Conservation (phyloP, 179 eudicot species). For the Drosera spatulata region DNA sequence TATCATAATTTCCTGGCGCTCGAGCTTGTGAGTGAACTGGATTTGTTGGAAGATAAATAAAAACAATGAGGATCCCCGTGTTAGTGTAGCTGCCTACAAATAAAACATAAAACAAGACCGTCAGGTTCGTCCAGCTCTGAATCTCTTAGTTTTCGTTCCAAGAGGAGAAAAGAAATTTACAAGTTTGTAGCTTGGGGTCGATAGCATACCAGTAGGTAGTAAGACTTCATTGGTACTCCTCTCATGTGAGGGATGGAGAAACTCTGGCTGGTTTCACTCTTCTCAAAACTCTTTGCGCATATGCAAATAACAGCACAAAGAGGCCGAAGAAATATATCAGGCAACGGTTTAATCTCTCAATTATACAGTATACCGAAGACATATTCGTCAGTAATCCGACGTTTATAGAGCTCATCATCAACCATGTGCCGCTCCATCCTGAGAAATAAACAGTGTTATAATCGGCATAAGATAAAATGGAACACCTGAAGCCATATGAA, state of each 20-base stretch:
- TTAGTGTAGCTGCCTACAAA: background rate
- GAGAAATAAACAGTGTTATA: background rate
- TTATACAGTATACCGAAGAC: background rate
- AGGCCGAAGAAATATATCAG: slow-evolving; percentile 12
- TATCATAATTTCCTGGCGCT: too few species aligned
- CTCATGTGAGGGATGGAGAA: slow-evolving; percentile 1
- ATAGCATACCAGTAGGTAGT: background rate
- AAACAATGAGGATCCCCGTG: background rate
- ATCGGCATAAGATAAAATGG: background rate
- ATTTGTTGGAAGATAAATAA: too few species aligned
- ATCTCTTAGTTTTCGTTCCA: background rate
- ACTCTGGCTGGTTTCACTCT: slow-evolving; percentile 11
- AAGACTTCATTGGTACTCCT: background rate
- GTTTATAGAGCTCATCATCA: slow-evolving; percentile 2
- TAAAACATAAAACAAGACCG: background rate
- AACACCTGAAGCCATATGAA: background rate
- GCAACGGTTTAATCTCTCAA: slow-evolving; percentile 7
- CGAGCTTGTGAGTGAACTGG: too few species aligned
- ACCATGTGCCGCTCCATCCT: slow-evolving; percentile 9
- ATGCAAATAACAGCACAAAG: slow-evolving; percentile 12
- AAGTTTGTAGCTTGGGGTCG: background rate
- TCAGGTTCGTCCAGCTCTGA: background rate
- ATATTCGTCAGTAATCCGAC: background rate
- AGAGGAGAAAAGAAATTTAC: background rate
- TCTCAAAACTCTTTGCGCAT: slow-evolving; percentile 6